Evolutionary conservation across 805 yeast species (phyloP).

Genomic region (Komagataella pastoris): DNA sequence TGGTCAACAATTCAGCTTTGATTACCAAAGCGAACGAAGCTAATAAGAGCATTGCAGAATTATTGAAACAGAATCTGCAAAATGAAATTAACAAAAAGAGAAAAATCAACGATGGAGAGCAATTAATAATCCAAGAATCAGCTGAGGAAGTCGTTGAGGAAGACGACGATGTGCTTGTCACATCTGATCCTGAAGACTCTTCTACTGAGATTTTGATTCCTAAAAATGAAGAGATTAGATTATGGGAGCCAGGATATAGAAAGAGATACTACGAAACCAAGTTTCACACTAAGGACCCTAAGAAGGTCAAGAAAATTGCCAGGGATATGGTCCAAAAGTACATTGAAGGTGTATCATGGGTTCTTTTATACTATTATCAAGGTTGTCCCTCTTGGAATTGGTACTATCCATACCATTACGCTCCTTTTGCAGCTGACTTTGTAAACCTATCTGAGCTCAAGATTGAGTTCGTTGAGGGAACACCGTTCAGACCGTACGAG

Average conservation of each 20-base stretch:
- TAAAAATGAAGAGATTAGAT: constrained; percentile 37
- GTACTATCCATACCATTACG: constrained; percentile 96
- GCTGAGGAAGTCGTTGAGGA: constrained; percentile 10
- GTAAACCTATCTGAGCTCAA: constrained; percentile 35
- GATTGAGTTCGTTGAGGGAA: constrained; percentile 48
- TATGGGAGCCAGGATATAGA: constrained; percentile 82
- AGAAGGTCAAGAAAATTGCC: constrained; percentile 38
- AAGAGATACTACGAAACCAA: constrained; percentile 71
- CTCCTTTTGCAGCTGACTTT: constrained; percentile 93
- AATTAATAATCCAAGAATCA: constrained; percentile 3
- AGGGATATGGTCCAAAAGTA: constrained; percentile 57
- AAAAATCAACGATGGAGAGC: constrained; percentile 10
- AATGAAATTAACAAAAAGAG: constrained; percentile 8
- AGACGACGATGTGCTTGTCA: constrained; percentile 10
- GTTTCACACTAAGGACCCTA: constrained; percentile 44
- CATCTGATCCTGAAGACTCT: constrained; percentile 15
- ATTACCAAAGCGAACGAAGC: constrained; percentile 62
- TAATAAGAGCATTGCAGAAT: constrained; percentile 55
- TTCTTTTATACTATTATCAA: constrained; percentile 81
- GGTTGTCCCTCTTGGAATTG: constrained; percentile 99
- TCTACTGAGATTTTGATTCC: constrained; percentile 29
- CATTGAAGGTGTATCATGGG: constrained; percentile 97
- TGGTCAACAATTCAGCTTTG: constrained; percentile 48
- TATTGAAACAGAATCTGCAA: constrained; percentile 27
- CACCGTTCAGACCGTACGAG: constrained; percentile 83